Percentiles rank a stretch among this genome's conserved stretches.
phyloP scores from a whole-genome alignment of 176 grass and related monocot species.

The Hsuehochloa calcarea region DNA sequence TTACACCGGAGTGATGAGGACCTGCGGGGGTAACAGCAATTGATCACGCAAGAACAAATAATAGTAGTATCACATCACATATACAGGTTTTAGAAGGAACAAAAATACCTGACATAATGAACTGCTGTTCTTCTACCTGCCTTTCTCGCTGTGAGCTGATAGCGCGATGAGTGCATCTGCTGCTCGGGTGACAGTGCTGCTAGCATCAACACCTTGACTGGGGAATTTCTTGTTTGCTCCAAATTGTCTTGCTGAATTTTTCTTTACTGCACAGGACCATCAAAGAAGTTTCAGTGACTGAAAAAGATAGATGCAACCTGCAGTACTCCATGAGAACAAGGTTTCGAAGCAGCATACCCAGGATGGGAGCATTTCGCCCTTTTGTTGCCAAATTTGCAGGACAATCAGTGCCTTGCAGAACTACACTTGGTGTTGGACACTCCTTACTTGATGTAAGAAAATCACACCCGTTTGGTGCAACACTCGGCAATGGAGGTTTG shows the following conservation, averaged over 20 bases:
- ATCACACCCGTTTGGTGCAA: not conserved
- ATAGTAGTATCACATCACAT: not conserved
- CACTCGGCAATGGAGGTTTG: not conserved
- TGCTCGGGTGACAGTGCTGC: not conserved
- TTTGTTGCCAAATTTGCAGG: not conserved
- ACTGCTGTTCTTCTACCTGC: not conserved
- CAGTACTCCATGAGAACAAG: not conserved
- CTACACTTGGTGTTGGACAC: not conserved
- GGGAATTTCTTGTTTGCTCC: constrained; percentile 1
- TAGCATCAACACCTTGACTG: not conserved
- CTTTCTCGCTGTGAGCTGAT: not conserved
- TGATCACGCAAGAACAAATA: not conserved
- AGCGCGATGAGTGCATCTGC: not conserved
- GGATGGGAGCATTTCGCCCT: not conserved
- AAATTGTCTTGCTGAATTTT: not conserved
- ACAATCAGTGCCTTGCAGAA: not conserved
- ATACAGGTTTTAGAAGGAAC: not conserved
- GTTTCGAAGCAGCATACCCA: constrained; percentile 4
- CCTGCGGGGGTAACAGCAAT: not conserved
- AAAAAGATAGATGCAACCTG: not conserved
- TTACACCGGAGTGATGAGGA: not conserved
- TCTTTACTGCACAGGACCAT: not conserved
- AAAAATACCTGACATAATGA: not conserved
- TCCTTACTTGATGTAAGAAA: not conserved
- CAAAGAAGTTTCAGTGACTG: not conserved